Conservation (phyloP, 2,329 filamentous ascomycete species). For the Lasiodiplodia sp. region DNA sequence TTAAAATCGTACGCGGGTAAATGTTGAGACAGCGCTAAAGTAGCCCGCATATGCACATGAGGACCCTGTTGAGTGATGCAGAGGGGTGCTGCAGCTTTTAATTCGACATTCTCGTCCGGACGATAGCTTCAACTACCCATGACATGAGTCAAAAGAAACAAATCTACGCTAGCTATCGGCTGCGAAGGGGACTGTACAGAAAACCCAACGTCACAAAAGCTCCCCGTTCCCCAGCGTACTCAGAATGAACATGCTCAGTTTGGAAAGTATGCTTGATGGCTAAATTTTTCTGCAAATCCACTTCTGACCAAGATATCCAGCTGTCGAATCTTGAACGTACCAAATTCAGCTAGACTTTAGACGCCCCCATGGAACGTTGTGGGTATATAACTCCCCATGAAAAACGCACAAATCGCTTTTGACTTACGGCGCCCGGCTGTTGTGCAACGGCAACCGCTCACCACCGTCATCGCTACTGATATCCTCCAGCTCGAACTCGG, state of each 20-base stretch:
- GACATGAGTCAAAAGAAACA: too few species aligned
- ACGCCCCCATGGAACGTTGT: background rate
- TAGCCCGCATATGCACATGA: background rate
- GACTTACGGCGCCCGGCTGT: conserved; percentile 2
- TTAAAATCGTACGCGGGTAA: background rate
- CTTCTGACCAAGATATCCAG: background rate
- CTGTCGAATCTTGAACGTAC: background rate
- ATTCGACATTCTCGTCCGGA: too few species aligned
- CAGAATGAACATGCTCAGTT: background rate
- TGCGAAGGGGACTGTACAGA: too few species aligned
- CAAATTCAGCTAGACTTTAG: background rate
- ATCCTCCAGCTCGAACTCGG: conserved; percentile 47
- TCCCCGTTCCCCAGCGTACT: background rate
- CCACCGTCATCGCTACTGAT: conserved; percentile 32
- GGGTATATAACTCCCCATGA: background rate
- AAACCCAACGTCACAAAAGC: background rate
- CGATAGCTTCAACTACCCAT: too few species aligned
- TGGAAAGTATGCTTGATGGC: background rate
- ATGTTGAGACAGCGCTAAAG: background rate
- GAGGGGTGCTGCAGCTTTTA: too few species aligned
- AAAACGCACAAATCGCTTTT: background rate
- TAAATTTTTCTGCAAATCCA: background rate
- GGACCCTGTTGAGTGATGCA: background rate
- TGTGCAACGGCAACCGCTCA: conserved; percentile 29
- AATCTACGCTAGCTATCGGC: too few species aligned